phyloP scores from a whole-genome alignment of 495 filamentous ascomycete genomes.

The Daldinia vernicosa region DNA sequence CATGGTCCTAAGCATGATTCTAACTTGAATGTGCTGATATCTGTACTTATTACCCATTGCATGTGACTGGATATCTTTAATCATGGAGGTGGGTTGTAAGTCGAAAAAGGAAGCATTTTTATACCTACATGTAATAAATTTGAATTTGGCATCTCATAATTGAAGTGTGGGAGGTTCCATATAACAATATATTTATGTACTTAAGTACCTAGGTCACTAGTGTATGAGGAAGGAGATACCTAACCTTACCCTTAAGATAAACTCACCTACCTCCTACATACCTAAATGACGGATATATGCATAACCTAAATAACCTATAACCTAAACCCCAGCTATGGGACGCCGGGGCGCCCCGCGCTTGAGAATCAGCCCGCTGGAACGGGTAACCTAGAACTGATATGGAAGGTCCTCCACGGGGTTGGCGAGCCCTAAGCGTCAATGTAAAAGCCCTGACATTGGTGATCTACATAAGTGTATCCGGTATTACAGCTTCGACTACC shows the following conservation, averaged over 20 bases:
- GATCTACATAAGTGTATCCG: background rate
- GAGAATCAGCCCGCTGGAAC: constrained; percentile 26
- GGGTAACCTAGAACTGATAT: constrained; percentile 18
- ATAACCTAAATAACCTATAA: too few relatives aligned
- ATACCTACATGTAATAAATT: background rate
- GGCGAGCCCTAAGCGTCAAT: background rate
- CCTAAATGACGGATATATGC: constrained; percentile 27
- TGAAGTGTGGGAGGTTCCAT: too few relatives aligned
- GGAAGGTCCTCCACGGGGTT: constrained; percentile 7
- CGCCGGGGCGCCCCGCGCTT: constrained; percentile 37
- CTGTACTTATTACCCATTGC: constrained; percentile 3
- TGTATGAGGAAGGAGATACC: background rate
- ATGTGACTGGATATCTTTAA: constrained; percentile 25
- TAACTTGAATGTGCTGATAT: constrained; percentile 5
- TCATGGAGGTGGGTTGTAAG: background rate
- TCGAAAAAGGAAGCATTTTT: constrained; percentile 1
- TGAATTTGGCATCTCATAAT: background rate
- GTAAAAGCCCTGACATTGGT: background rate
- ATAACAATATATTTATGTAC: background rate
- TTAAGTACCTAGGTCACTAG: background rate
- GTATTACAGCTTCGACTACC: background rate
- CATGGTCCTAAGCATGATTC: constrained; percentile 13
- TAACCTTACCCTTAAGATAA: background rate
- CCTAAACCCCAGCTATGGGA: constrained; percentile 34
- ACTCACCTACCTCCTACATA: background rate